Conservation (phyloP, 176 grass and related monocot species). For the Carex pumila region DNA sequence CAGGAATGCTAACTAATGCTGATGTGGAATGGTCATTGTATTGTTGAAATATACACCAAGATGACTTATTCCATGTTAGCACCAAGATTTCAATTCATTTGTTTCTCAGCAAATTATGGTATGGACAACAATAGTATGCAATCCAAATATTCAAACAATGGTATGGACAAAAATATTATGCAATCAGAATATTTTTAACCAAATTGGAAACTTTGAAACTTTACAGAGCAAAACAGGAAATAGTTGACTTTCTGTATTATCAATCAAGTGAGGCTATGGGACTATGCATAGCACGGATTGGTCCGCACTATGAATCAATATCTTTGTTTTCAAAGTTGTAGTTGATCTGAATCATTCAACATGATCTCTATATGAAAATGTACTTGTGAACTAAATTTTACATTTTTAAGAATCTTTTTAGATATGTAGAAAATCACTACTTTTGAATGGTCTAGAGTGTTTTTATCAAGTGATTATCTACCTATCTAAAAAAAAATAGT, state of each 20-base stretch:
- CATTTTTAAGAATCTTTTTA: too few relatives aligned
- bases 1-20: background rate
- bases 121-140: background rate
- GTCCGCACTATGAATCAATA: too few relatives aligned
- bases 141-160: background rate
- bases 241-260: background rate
- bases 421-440: too few relatives aligned
- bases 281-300: too few relatives aligned
- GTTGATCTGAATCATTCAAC: too few relatives aligned
- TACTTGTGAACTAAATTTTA: too few relatives aligned
- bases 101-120: background rate
- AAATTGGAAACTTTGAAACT: background rate
- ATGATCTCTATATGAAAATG: too few relatives aligned
- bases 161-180: background rate
- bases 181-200: background rate
- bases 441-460: too few relatives aligned
- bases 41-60: background rate
- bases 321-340: too few relatives aligned
- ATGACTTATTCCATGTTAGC: background rate
- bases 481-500: too few relatives aligned
- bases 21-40: background rate
- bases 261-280: too few relatives aligned
- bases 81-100: background rate
- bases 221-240: background rate
- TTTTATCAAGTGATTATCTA: too few relatives aligned